Percentiles rank a stretch among this genome's conserved stretches.
Evolutionary conservation across 495 filamentous ascomycete genomes (phyloP).

Genomic region (Elaphomyces granulatus): DNA sequence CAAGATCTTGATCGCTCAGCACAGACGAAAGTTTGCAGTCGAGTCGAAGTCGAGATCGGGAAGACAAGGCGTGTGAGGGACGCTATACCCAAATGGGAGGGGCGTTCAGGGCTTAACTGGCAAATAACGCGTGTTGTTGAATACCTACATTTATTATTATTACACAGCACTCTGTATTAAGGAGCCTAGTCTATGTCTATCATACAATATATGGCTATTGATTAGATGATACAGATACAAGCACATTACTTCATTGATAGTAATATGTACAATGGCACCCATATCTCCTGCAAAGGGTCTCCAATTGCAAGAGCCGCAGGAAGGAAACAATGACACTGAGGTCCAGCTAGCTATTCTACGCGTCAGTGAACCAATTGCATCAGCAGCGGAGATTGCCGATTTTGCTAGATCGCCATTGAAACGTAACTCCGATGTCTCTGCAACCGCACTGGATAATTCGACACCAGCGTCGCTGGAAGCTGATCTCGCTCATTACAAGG

Average conservation of each 20-base stretch:
- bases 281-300: slow-evolving; percentile 8
- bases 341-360: slow-evolving; percentile 52
- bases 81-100: too few species aligned
- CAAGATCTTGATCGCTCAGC: too few species aligned
- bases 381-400: slow-evolving; percentile 24
- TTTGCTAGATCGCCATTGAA: slow-evolving; percentile 23
- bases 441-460: slow-evolving; percentile 45
- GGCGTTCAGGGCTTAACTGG: too few species aligned
- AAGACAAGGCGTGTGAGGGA: too few species aligned
- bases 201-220: too few species aligned
- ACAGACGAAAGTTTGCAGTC: too few species aligned
- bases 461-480: slow-evolving; percentile 66
- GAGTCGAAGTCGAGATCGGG: too few species aligned
- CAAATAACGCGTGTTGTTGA: too few species aligned
- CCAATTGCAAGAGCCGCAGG: slow-evolving; percentile 26
- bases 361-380: slow-evolving; percentile 58
- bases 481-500: slow-evolving; percentile 78
- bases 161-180: too few species aligned
- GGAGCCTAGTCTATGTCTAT: too few species aligned
- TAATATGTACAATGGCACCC: slow-evolving; percentile 13
- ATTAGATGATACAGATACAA: neutral
- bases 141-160: too few species aligned
- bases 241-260: neutral
- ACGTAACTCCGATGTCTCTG: slow-evolving; percentile 57
- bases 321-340: slow-evolving; percentile 35